A percentile compares a stretch with the other conserved stretches of the same genome.
phyloP scores from a whole-genome alignment of 1,284 basidiomycete species.

The Ceratobasidium sp. region DNA sequence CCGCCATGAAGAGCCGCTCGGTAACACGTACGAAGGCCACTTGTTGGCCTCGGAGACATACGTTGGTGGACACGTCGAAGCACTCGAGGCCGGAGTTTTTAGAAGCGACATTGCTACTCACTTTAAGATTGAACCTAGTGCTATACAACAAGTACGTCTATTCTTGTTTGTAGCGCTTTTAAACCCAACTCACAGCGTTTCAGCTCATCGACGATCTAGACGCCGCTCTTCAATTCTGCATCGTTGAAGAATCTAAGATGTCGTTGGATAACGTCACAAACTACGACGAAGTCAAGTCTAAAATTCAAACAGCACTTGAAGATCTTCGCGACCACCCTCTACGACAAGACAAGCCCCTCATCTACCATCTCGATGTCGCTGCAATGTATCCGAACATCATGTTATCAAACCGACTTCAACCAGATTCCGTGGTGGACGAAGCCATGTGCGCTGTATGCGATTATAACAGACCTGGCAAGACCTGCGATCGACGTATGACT shows the following conservation, averaged over 20 bases:
- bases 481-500: constrained; percentile 91
- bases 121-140: constrained; percentile 92
- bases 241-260: constrained; percentile 87
- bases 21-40: constrained; percentile 96
- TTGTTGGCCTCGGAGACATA: constrained; percentile 97
- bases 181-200: constrained; percentile 41
- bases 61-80: constrained; percentile 99
- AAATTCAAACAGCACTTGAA: constrained; percentile 85
- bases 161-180: constrained; percentile 43
- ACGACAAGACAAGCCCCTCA: constrained; percentile 91
- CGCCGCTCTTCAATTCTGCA: constrained; percentile 88
- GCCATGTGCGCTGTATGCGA: constrained; percentile 98
- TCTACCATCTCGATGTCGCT: constrained; percentile 99
- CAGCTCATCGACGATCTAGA: constrained; percentile 96
- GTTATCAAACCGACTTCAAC: constrained; percentile 98
- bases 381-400: constrained; percentile 99
- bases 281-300: constrained; percentile 90
- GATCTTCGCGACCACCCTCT: constrained; percentile 91
- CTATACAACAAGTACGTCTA: constrained; percentile 77
- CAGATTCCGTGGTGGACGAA: constrained; percentile 97
- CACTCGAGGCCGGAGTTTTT: constrained; percentile 98
- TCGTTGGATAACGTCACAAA: constrained; percentile 90
- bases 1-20: constrained; percentile 91
- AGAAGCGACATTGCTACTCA: constrained; percentile 94
- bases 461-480: constrained; percentile 96